Evolutionary conservation across 805 yeast species (phyloP).

Genomic region (Candida arabinofermentans): DNA sequence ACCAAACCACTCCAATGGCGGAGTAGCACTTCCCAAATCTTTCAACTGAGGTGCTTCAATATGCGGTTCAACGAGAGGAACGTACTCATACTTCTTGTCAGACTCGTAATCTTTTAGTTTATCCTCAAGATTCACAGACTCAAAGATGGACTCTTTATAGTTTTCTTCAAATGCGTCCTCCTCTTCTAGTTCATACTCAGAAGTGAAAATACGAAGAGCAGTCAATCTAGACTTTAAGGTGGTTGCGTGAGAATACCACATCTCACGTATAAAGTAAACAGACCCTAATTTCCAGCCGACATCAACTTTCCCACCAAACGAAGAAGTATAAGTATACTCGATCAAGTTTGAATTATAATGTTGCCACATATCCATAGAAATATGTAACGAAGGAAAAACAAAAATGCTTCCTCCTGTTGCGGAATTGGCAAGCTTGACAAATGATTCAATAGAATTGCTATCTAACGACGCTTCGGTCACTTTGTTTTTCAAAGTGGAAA

Average conservation of each 20-base stretch:
- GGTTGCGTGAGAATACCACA: constrained; percentile 83
- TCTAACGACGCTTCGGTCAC: constrained; percentile 42
- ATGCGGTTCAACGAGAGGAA: constrained; percentile 67
- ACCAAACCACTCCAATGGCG: constrained; percentile 98
- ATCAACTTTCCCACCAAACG: constrained; percentile 87
- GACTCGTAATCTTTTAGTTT: constrained; percentile 45
- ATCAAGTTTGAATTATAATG: constrained; percentile 46
- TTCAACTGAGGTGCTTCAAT: constrained; percentile 87
- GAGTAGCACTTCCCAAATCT: constrained; percentile 95
- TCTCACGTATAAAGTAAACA: constrained; percentile 82
- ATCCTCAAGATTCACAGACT: constrained; percentile 34
- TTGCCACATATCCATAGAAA: constrained; percentile 76
- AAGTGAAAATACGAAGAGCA: constrained; percentile 29
- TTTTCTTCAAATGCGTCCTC: constrained; percentile 30
- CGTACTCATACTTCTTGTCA: constrained; percentile 47
- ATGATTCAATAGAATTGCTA: constrained; percentile 47
- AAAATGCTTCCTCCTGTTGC: constrained; percentile 80
- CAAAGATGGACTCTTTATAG: constrained; percentile 32
- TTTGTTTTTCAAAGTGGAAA: constrained; percentile 55
- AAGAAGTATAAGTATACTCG: constrained; percentile 63
- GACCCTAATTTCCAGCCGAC: constrained; percentile 94
- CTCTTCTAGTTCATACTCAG: constrained; percentile 28
- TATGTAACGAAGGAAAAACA: constrained; percentile 68
- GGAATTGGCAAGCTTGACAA: constrained; percentile 48
- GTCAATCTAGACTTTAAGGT: constrained; percentile 63